phyloP scores from a whole-genome alignment of 2,329 filamentous ascomycete genomes.

The Ciborinia camelliae region DNA sequence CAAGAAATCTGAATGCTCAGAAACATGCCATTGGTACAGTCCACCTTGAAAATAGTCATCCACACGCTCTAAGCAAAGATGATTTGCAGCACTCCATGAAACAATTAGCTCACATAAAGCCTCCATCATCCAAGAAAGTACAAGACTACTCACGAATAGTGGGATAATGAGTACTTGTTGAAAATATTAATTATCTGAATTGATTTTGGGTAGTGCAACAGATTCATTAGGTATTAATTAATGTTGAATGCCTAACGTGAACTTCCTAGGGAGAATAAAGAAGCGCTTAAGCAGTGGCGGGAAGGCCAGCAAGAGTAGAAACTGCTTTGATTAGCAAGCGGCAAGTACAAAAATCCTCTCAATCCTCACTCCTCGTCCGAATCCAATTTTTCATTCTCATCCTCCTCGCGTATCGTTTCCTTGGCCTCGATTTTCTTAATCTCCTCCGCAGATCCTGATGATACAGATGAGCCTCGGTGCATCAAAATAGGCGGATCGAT shows the following conservation, averaged over 20 bases:
- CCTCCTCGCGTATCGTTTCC: constrained; percentile 36
- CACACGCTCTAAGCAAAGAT: not conserved
- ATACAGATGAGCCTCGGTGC: constrained; percentile 30
- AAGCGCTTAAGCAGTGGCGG: not conserved
- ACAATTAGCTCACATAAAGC: not conserved
- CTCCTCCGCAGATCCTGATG: constrained; percentile 29
- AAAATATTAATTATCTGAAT: not conserved
- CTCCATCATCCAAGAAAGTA: not conserved
- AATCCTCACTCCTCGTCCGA: constrained; percentile 22
- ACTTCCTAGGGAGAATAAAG: not conserved
- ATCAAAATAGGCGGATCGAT: constrained; percentile 23
- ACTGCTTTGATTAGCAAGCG: not conserved
- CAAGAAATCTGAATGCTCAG: not conserved
- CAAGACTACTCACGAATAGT: not conserved
- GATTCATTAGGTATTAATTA: not conserved
- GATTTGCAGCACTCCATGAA: not conserved
- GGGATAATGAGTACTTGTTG: not conserved
- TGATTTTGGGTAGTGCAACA: not conserved
- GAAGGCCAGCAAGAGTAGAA: not conserved
- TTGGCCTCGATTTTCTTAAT: constrained; percentile 34
- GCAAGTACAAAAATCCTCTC: constrained; percentile 7
- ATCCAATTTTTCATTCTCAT: constrained; percentile 26
- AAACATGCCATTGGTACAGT: not conserved
- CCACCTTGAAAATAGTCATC: not conserved
- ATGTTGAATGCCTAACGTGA: not conserved